These are phyloP conservation scores for Suillus lakei DNA, from an alignment of 768 basidiomycete species.

Conservation along the genomic window DNA sequence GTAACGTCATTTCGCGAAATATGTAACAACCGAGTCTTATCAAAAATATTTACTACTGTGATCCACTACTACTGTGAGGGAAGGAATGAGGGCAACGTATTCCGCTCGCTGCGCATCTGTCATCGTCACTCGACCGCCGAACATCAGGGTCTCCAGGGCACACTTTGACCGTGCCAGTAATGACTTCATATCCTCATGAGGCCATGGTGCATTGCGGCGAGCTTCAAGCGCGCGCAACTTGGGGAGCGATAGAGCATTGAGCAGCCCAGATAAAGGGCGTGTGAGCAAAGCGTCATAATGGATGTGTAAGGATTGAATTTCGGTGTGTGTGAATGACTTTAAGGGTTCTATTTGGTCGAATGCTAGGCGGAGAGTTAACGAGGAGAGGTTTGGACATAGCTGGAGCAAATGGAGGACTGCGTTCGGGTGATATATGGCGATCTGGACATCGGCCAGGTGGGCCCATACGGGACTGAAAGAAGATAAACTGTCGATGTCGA, in stretches of 20 bases:
- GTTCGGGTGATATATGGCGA: constrained; percentile 3
- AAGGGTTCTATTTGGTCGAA: not conserved
- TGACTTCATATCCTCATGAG: constrained; percentile 16
- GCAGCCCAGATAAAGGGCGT: constrained; percentile 13
- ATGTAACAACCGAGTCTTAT: not conserved
- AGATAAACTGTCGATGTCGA: constrained; percentile 14
- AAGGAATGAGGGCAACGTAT: constrained; percentile 23
- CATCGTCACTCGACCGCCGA: constrained; percentile 16
- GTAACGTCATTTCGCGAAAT: not conserved
- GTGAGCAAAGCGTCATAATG: not conserved
- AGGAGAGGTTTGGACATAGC: constrained; percentile 24
- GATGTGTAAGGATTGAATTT: constrained; percentile 18
- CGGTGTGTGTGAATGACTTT: constrained; percentile 13
- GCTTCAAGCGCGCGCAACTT: constrained; percentile 16
- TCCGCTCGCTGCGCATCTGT: constrained; percentile 19
- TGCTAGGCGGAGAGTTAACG: constrained; percentile 13
- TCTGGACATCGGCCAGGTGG: constrained; percentile 20
- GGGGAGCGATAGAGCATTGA: constrained; percentile 22
- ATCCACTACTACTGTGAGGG: constrained; percentile 13
- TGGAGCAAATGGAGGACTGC: constrained; percentile 18
- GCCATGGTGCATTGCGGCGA: constrained; percentile 15
- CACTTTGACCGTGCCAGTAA: constrained; percentile 27
- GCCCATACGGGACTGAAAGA: constrained; percentile 24
- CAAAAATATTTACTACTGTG: not conserved
- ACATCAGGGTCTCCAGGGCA: constrained; percentile 23